Evolutionary conservation across 2,329 filamentous ascomycete genomes (phyloP), one percentile per base, ranked within the genome.

Genomic region (Colletotrichum tabaci): DNA sequence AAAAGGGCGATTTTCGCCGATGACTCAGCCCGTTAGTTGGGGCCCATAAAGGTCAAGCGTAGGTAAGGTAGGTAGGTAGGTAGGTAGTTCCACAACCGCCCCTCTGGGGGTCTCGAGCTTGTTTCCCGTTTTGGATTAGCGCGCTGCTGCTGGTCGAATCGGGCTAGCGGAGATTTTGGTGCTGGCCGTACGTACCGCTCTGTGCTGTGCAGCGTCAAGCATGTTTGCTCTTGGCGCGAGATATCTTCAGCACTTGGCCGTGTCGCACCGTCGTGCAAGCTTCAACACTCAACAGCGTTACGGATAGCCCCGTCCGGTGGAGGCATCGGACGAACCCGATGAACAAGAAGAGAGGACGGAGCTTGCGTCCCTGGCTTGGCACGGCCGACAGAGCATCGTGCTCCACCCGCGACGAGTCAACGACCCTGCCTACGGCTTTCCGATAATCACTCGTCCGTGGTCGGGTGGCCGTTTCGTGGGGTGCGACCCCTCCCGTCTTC

Each of bases 351-450:
- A 16, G 10, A 18, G 8, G 40, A 10, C 8, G 30, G n/a, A 4
- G 21, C n/a, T 8, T 7, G 21, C n/a, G 3, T 18, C 16, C 10
- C 9, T 21, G 15, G 23, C 30, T 40, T 21, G 26, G n/a, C 26
- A 23, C 57, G n/a, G 12, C 61, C 38, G 26, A 35, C 6, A 15
- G 16, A 35, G 18, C 21, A 2, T 35, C 15, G 18, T 35, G 15
- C 46, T 38, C 60, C 50, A 35, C n/a, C 3, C 26, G 66, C 15
- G 5, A 44, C 62, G 58, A 71, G 46, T 68, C 58, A 67, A 63
- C 12, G 44, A 26, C 53, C 65, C 58, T 68, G 65, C 58, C 26
- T 26, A 1, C 26, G 3, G 15, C n/a, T 16, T n/a, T 35, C 35
- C 63, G 42, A 58, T 21, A 12, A 23, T 9, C 12, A 30, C 30